Percentiles rank a stretch among this genome's conserved stretches.
Conservation (phyloP, 371 early-diverging fungal genomes). For the Mortierella sp. region DNA sequence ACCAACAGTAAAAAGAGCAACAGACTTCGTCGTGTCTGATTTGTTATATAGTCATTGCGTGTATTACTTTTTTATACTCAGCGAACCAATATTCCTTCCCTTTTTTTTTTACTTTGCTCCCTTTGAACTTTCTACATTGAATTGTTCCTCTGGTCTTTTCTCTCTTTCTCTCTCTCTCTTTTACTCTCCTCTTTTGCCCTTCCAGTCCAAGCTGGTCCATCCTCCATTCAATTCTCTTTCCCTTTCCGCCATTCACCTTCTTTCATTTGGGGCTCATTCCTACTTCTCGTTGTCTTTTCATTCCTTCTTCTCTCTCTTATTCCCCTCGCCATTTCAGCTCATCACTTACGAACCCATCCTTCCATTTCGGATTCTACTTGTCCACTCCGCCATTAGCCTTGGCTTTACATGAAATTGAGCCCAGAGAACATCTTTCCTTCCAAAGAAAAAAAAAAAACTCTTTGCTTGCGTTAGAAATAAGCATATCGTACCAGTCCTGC, state of each 20-base stretch:
- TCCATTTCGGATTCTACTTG: not conserved
- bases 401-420: not conserved
- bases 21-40: no score
- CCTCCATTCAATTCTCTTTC: slow-evolving; percentile 8
- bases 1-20: no score
- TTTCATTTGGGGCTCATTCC: not conserved
- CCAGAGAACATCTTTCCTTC: not conserved
- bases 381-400: not conserved
- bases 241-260: not conserved
- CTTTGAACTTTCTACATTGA: not conserved
- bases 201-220: not conserved
- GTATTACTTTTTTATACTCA: no score
- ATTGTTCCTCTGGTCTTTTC: not conserved
- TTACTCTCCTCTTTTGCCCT: not conserved
- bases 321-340: not conserved
- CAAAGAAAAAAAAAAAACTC: no score
- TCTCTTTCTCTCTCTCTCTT: not conserved
- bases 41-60: no score
- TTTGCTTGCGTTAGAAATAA: no score
- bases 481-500: not conserved
- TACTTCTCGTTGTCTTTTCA: not conserved
- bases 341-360: slow-evolving; percentile 4
- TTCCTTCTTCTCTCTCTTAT: not conserved
- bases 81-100: not conserved
- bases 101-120: not conserved